Base-by-base conservation (phyloP, 2,329 filamentous ascomycete species). In the Colletotrichum orchidophilum region DNA sequence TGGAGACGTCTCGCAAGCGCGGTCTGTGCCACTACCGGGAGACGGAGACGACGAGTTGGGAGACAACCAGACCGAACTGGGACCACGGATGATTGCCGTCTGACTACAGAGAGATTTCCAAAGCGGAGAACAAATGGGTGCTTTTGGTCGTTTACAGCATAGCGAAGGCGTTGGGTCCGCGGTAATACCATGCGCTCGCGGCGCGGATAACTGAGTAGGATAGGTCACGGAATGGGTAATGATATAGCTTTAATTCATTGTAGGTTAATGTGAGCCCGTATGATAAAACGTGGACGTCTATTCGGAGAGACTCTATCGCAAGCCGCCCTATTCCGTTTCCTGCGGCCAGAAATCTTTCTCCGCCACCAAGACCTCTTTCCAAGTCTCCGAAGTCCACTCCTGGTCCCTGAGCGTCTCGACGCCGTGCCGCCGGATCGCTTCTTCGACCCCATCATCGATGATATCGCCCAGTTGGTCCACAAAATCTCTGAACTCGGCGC, bases 311-410 rank as follows among this genome's bases (percentile, higher is more conserved):
- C 9, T 8, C 18, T 1, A 9, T 21, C 39, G 18, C 39, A 5
- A 46, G 11, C 39, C 39, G 2, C 39, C 39, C 39, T 46, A 15
- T 8, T 46, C 39, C 39, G 21, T 46, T 18, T 46, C 39, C 3
- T 1, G 55, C 13, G 89, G 89, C 90, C 89, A 92, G 76, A 92
- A 92, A 1, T 80, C 79, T 74, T 85, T 83, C 79, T 92, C 90
- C 9, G 90, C 83, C 69, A 83, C 83, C 72, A 92, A 76, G 39
- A 91, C 83, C 66, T 85, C 83, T 67, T 75, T 80, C 82, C 85
- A 88, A 71, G 85, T 81, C 61, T 78, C 82, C 74, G 84, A 76
- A 1, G 83, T 83, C 46, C 84, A 77, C 61, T 80, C 77, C 61
- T 77, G 75, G 21, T 75, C 75, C 18, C 73, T 77, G 0, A 71